Base-by-base conservation (phyloP, 345 rosid species). In the Brassica incana region DNA sequence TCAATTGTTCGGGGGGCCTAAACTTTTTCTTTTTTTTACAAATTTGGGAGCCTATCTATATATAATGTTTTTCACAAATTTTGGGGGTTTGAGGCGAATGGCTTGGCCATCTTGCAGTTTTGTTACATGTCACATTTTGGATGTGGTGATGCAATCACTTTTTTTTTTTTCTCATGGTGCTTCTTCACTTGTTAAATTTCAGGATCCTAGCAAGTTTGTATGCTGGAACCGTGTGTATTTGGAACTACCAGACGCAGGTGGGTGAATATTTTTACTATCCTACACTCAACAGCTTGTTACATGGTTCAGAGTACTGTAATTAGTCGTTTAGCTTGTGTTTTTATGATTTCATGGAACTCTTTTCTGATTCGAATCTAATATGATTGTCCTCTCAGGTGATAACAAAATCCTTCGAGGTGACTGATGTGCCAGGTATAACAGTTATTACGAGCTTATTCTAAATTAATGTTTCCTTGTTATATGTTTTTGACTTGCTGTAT, bases 171-270 rank as follows among this genome's bases (percentile, higher is more conserved):
- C 58, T 15, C 2, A 10, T 59, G 32, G 32, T 29, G 32, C 32
- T 29, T 29, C 32, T 29, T 29, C 62, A 69, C 23, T 15, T 76
- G n/a, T 29, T 58, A 43, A 40, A 59, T 62, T 48, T n/a, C 85
- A 91, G 96, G 96, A 85, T 89, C 76, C 86, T 91, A 30, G 82
- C 88, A 71, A 87, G 92, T 83, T 83, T 91, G 85, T 75, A 89
- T 76, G 79, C 92, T 7, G 93, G 96, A 84, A 91, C 86, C 52
- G 73, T 91, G 75, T 85, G 88, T 77, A 85, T 91, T 71, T 91
- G 90, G 93, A 89, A 89, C 83, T 89, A 87, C 85, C 88, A 88
- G 84, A 87, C 97, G 45, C 99, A 93, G 97, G 99, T 96, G 87
- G 83, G 71, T 75, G 36, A 23, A 65, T 5, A 18, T 11, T 36